Evolutionary conservation across 2,329 filamentous ascomycete genomes (phyloP).

Genomic region (Pseudocercospora fuligena): DNA sequence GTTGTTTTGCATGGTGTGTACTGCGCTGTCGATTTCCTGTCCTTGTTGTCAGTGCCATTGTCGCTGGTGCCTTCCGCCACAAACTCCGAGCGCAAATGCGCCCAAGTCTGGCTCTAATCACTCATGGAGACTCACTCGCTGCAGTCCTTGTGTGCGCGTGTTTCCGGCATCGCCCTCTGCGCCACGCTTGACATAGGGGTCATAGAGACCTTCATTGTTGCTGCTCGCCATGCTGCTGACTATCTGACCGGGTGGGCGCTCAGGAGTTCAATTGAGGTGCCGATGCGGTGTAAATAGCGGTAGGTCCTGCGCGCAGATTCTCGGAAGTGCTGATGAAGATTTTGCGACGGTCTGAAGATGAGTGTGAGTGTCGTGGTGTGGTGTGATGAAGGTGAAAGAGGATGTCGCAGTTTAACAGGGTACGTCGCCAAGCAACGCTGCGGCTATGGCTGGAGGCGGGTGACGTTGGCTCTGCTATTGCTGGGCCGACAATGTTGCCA

Average conservation of each 20-base stretch:
- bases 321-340: not conserved
- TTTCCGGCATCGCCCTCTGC: slow-evolving; percentile 28
- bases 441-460: not conserved
- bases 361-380: not conserved
- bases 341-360: not conserved
- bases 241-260: slow-evolving; percentile 13
- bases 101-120: not conserved
- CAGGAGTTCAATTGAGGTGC: slow-evolving; percentile 20
- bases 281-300: slow-evolving; percentile 8
- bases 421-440: not conserved
- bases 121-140: slow-evolving; percentile 25
- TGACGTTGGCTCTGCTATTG: slow-evolving; percentile 3
- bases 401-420: slow-evolving; percentile 6
- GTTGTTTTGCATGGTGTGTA: slow-evolving; percentile 94
- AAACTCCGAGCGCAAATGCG: slow-evolving; percentile 14
- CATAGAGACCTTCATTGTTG: slow-evolving; percentile 33
- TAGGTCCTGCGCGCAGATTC: not conserved
- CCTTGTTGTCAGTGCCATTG: slow-evolving; percentile 18
- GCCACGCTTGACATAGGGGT: slow-evolving; percentile 35
- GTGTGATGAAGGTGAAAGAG: slow-evolving; percentile 8
- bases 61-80: slow-evolving; percentile 14
- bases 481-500: not conserved
- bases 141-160: slow-evolving; percentile 32
- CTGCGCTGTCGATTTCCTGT: slow-evolving; percentile 96
- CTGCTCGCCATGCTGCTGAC: slow-evolving; percentile 28